Evolutionary conservation across 2,329 filamentous ascomycete genomes (phyloP), one percentile per base, ranked within the genome.

Genomic region (Fusarium udum): DNA sequence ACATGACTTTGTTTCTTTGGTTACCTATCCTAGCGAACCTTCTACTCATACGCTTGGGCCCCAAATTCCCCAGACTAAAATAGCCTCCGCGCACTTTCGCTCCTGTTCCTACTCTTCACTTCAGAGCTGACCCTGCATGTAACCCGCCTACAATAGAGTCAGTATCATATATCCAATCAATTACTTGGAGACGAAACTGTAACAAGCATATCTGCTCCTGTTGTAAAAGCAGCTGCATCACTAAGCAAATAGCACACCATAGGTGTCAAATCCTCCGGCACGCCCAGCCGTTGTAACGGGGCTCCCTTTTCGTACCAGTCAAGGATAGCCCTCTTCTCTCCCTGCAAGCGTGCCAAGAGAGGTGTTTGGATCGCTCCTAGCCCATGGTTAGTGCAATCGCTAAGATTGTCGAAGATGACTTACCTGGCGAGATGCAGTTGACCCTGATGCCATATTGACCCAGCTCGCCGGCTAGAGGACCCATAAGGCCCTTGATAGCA

Each of bases 371-470:
- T 61, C 7, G 48, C 59, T 1, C 48, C 31, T 55, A 18, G 2
- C 8, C 14, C 6, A 28, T n/a, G 4, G 8, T 56, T 36, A 61
- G 15, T 11, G 12, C 3, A 5, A 8, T 11, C 1, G 1, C 4
- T 28, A 3, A 42, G 28, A 20, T 55, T 16, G 32, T 20, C 24
- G 9, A 26, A 32, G 13, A 6, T 22, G 48, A 22, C 15, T 31
- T 39, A 22, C 37, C 59, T 28, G 48, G 48, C 2, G 39, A 61
- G 22, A 61, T 61, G 18, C 39, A 61, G 28, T 61, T 61, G 18
- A 61, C 58, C 26, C 58, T 55, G 31, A 56, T 55, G 18, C 48
- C 59, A 16, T 61, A 61, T 4, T 61, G 48, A 2, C 59, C 59
- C 8, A 56, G 20, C 24, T 55, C 59, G 18, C 48, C 48, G 6